Evolutionary conservation across 2,329 filamentous ascomycete species (phyloP), one percentile per base, ranked within the genome.

Genomic region (Diplodia scrobiculata): DNA sequence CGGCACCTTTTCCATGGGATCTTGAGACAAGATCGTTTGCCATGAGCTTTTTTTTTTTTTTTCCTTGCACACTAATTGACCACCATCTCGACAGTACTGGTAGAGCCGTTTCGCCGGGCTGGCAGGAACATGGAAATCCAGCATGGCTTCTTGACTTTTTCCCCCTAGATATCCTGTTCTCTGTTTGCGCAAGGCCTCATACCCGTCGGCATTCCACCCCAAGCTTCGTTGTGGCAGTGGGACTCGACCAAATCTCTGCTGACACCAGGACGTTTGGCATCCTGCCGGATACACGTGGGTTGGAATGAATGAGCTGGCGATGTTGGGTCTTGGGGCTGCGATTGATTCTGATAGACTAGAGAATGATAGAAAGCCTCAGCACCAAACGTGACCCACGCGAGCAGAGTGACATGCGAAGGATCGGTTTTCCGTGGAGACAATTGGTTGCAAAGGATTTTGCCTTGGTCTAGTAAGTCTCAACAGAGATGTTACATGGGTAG

Each of bases 41-140:
- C 17, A 14, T 59, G 17, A 38, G 25, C 17, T 54, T 32, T 17
- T 25, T 19, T 54, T 55, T 54, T 32, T 17, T 25, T 19, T 54
- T 55, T 41, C n/a, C 34, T 29, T 36, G n/a, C 32, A 36, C 17
- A 47, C 29, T 47, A 17, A 54, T 45, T 50, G n/a, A 11, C 7
- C 60, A n/a, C n/a, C 27, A 32, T 21, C 41, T 65, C 13, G 41
- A 19, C 63, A n/a, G 52, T 51, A 58, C 63, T 36, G 51, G 17
- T 29, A 19, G 63, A 41, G 13, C 55, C 38, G 38, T 27, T n/a
- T n/a, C 7, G 17, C 9, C 27, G 25, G 14, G 55, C 38, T 17
- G 38, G 9, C 38, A 47, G 41, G 52, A 60, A 60, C 5, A 47
- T 21, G 25, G 55, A 48, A 25, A 32, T 60, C 21, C 21, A 27